Evolutionary conservation across 1,284 basidiomycete genomes (phyloP).

Genomic region (Trichosporon coremiiforme): DNA sequence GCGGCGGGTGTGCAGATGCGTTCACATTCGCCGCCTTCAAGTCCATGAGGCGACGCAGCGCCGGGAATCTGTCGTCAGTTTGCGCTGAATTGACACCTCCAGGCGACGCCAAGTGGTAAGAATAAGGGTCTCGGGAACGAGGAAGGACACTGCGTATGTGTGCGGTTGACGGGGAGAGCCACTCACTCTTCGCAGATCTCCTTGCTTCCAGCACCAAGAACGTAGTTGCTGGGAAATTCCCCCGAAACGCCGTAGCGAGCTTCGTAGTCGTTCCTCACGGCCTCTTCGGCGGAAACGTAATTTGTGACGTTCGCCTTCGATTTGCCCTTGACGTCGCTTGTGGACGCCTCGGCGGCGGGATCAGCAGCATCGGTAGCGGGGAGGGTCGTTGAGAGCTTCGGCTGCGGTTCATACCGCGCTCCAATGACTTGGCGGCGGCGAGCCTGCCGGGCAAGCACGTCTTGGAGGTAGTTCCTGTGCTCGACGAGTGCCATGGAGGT

Average conservation of each 20-base stretch:
- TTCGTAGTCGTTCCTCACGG: constrained; percentile 91
- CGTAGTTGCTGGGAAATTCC: constrained; percentile 87
- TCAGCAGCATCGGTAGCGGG: constrained; percentile 57
- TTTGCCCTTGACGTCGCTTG: constrained; percentile 14
- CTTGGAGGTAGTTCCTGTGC: constrained; percentile 59
- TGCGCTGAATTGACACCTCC: too few relatives aligned
- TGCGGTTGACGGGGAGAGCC: background rate
- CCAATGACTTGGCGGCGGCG: constrained; percentile 56
- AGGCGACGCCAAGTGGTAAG: too few relatives aligned
- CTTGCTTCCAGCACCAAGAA: constrained; percentile 79
- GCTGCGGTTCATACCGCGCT: constrained; percentile 57
- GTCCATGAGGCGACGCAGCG: constrained; percentile 75
- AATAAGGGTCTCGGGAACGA: too few relatives aligned
- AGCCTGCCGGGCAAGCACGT: constrained; percentile 59
- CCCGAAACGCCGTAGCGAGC: constrained; percentile 86
- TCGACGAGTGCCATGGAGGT: constrained; percentile 53
- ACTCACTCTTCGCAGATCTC: constrained; percentile 90
- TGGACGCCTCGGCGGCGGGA: constrained; percentile 25
- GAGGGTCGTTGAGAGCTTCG: constrained; percentile 56
- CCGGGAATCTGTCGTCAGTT: constrained; percentile 71
- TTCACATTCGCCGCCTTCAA: constrained; percentile 65
- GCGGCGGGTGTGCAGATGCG: constrained; percentile 47
- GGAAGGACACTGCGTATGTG: background rate
- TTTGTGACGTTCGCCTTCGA: constrained; percentile 58
- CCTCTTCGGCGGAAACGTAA: constrained; percentile 88